phyloP scores from a whole-genome alignment of 176 grass and related monocot species.

The Phoenix dactylifera region DNA sequence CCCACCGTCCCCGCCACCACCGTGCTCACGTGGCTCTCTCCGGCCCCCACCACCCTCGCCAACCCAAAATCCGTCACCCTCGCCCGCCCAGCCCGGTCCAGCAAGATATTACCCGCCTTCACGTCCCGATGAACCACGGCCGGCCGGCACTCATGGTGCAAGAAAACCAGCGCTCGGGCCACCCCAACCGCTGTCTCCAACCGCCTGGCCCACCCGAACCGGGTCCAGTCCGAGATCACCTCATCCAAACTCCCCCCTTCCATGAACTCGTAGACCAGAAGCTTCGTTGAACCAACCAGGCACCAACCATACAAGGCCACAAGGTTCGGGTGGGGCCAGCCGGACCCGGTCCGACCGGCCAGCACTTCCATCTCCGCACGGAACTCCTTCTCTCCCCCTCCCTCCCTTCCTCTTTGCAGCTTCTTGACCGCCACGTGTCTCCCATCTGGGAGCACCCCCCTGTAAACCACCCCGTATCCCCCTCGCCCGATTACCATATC shows the following conservation, averaged over 20 bases:
- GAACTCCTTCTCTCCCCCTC: constrained; percentile 63
- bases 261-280: constrained; percentile 85
- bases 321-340: constrained; percentile 77
- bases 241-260: constrained; percentile 75
- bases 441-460: constrained; percentile 64
- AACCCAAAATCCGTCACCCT: constrained; percentile 93
- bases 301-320: constrained; percentile 88
- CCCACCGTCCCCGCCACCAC: constrained; percentile 91
- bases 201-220: constrained; percentile 33
- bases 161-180: constrained; percentile 58
- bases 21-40: constrained; percentile 87
- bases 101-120: constrained; percentile 90
- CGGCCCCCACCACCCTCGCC: constrained; percentile 50
- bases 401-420: constrained; percentile 30
- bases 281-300: constrained; percentile 50
- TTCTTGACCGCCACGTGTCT: constrained; percentile 78
- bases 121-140: constrained; percentile 93
- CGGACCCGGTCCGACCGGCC: constrained; percentile 34
- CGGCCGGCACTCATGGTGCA: constrained; percentile 82
- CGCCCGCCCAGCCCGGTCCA: constrained; percentile 34
- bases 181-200: constrained; percentile 51
- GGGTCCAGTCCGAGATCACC: constrained; percentile 29
- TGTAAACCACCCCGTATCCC: constrained; percentile 80
- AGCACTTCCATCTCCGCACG: constrained; percentile 93
- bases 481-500: constrained; percentile 63